These are phyloP conservation scores for Coniosporium tulheliwenetii DNA, from an alignment of 2,329 filamentous ascomycete species.

Conservation along the genomic window DNA sequence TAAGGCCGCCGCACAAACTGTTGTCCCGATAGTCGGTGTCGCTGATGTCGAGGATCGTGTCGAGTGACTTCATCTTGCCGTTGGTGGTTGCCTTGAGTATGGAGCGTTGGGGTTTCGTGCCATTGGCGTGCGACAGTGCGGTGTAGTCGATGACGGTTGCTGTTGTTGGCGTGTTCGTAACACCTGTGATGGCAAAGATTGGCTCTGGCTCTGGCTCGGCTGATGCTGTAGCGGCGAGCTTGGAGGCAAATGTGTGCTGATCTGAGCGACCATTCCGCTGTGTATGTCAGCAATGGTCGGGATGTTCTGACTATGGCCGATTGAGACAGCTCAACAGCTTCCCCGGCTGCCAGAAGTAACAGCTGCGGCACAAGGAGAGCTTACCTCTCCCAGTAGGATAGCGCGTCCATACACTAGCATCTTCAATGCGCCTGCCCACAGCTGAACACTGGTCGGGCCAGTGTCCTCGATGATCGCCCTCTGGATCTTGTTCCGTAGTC, in stretches of 20 bases:
- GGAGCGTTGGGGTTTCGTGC: slow-evolving; percentile 9
- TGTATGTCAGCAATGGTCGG: not conserved
- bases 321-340: not conserved
- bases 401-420: slow-evolving; percentile 15
- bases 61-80: slow-evolving; percentile 8
- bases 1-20: slow-evolving; percentile 12
- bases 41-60: slow-evolving; percentile 7
- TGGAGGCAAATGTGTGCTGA: not conserved
- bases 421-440: slow-evolving; percentile 21
- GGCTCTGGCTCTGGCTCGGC: slow-evolving; percentile 7
- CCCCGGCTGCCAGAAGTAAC: not conserved
- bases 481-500: slow-evolving; percentile 23
- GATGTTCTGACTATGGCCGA: not conserved
- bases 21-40: slow-evolving; percentile 10
- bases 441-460: slow-evolving; percentile 15
- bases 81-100: not conserved
- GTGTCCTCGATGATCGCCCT: slow-evolving; percentile 18
- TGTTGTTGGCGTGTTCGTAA: slow-evolving; percentile 11
- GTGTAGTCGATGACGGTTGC: slow-evolving; percentile 13
- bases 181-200: slow-evolving; percentile 11
- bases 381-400: slow-evolving; percentile 6
- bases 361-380: not conserved
- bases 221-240: slow-evolving; percentile 1
- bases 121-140: slow-evolving; percentile 14
- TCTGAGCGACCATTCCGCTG: not conserved